Evolutionary conservation across 2,329 filamentous ascomycete genomes (phyloP).

Genomic region (Monosporascus cannonballus): DNA sequence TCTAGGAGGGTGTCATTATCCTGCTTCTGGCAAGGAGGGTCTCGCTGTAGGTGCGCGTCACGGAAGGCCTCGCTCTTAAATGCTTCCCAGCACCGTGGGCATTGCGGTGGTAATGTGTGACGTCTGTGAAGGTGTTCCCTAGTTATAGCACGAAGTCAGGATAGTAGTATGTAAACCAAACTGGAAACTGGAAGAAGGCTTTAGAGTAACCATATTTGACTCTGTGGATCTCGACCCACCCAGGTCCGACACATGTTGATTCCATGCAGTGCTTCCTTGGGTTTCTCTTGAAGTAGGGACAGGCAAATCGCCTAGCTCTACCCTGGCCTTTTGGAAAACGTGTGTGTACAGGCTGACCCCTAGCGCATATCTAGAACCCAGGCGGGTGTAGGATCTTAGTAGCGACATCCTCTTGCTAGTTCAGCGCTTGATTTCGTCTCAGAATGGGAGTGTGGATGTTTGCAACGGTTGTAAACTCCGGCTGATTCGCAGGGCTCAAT

Average conservation of each 20-base stretch:
- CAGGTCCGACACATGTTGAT: constrained; percentile 1
- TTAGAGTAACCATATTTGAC: neutral
- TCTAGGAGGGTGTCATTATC: neutral
- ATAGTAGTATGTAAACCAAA: too few relatives aligned
- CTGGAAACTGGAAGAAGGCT: too few relatives aligned
- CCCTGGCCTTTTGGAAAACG: neutral
- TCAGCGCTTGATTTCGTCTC: too few relatives aligned
- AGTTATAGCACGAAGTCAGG: neutral
- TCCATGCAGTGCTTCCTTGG: neutral
- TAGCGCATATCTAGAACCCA: too few relatives aligned
- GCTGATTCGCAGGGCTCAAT: too few relatives aligned
- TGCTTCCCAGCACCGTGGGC: neutral
- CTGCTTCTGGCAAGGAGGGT: constrained; percentile 1
- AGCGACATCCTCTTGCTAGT: too few relatives aligned
- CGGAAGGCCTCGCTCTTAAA: neutral
- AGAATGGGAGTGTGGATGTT: too few relatives aligned
- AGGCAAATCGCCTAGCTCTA: neutral
- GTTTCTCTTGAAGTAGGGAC: constrained; percentile 1
- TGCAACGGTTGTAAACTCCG: too few relatives aligned
- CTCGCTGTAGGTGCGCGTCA: neutral
- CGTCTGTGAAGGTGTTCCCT: neutral
- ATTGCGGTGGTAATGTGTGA: neutral
- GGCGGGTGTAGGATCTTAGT: too few relatives aligned
- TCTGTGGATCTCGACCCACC: constrained; percentile 1
- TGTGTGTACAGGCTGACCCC: too few relatives aligned